phyloP scores from a whole-genome alignment of 345 rosid species.

The Dovyalis caffra region DNA sequence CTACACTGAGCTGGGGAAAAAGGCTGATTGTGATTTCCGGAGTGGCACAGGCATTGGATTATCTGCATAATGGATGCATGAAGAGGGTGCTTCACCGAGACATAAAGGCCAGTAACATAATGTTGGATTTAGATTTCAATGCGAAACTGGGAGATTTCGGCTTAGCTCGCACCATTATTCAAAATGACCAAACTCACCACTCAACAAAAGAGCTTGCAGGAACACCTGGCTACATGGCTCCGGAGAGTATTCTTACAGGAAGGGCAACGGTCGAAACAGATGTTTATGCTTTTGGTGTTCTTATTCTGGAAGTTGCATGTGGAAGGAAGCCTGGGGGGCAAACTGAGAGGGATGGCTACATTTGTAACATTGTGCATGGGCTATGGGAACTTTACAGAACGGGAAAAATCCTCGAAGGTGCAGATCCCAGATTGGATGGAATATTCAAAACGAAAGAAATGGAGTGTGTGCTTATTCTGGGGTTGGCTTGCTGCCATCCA shows the following conservation, averaged over 20 bases:
- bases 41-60: constrained; percentile 64
- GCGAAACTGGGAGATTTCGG: constrained; percentile 76
- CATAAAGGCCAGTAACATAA: constrained; percentile 72
- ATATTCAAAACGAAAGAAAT: constrained; percentile 37
- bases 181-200: constrained; percentile 63
- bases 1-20: constrained; percentile 49
- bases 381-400: constrained; percentile 60
- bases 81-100: constrained; percentile 69
- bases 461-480: constrained; percentile 52
- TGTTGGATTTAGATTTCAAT: constrained; percentile 60
- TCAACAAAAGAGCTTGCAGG: constrained; percentile 69
- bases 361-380: constrained; percentile 57
- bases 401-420: constrained; percentile 48
- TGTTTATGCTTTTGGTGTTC: constrained; percentile 63
- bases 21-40: constrained; percentile 53
- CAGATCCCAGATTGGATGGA: constrained; percentile 46
- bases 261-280: constrained; percentile 68
- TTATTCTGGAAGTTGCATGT: constrained; percentile 57
- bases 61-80: constrained; percentile 66
- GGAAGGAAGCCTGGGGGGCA: constrained; percentile 52
- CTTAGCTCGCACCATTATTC: constrained; percentile 60
- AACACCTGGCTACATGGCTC: constrained; percentile 86
- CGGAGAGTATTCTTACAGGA: constrained; percentile 58
- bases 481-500: constrained; percentile 79
- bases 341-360: constrained; percentile 34